Percentiles rank a stretch among this genome's conserved stretches.
These are phyloP conservation scores for Ilyonectria robusta DNA, from an alignment of 2,329 filamentous ascomycete genomes.

Conservation along the genomic window DNA sequence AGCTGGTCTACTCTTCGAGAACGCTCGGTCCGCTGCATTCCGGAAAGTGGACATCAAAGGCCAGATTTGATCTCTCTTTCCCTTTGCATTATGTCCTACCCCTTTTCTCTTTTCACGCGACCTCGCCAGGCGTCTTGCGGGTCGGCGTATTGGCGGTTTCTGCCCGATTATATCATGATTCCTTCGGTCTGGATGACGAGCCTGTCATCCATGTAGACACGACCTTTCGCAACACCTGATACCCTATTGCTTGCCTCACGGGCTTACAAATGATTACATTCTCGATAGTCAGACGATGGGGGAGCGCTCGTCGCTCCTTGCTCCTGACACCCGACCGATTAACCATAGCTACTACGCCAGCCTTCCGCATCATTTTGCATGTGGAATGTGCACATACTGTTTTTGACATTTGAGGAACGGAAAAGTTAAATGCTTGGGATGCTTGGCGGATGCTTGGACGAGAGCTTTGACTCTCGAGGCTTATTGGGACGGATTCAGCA, in stretches of 20 bases:
- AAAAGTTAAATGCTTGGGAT: conserved; percentile 39
- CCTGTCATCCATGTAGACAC: conserved; percentile 43
- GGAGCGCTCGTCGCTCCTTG: conserved; percentile 24
- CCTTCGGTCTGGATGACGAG: conserved; percentile 37
- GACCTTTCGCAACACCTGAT: conserved; percentile 41
- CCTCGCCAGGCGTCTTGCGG: conserved; percentile 29
- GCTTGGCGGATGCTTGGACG: conserved; percentile 20
- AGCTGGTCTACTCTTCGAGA: conserved; percentile 81
- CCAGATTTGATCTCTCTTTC: conserved; percentile 77
- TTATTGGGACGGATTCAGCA: background rate
- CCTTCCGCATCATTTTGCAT: conserved; percentile 19
- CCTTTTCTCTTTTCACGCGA: conserved; percentile 18
- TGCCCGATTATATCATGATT: conserved; percentile 38
- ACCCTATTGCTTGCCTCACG: conserved; percentile 41
- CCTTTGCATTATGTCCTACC: conserved; percentile 17
- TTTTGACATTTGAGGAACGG: conserved; percentile 27
- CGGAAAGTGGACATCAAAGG: conserved; percentile 96
- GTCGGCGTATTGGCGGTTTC: conserved; percentile 30
- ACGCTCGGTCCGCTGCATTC: conserved; percentile 81
- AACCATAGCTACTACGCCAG: conserved; percentile 43
- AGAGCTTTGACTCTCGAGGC: conserved; percentile 24
- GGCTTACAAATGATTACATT: conserved; percentile 31
- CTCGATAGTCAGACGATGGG: conserved; percentile 20
- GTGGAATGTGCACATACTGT: conserved; percentile 23
- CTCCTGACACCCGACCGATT: conserved; percentile 39